Percentiles rank a stretch among this genome's conserved stretches.
Evolutionary conservation across 225 moss, liverwort and hornwort species (phyloP).

Genomic region (Straminergon stramineum): DNA sequence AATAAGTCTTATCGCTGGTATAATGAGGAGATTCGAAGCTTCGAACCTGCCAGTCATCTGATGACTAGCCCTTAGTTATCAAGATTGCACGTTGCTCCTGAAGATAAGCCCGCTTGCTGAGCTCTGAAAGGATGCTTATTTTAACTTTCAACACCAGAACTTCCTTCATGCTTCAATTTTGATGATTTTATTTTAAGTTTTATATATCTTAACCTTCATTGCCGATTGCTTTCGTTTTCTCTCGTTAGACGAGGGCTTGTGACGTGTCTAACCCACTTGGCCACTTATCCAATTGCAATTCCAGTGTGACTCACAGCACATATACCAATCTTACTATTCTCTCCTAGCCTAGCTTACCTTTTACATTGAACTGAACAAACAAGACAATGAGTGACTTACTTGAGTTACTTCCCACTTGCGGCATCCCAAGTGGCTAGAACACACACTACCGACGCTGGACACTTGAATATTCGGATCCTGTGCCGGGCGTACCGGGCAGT

Average conservation of each 20-base stretch:
- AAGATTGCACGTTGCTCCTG: background rate
- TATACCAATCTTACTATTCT: background rate
- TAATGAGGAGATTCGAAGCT: background rate
- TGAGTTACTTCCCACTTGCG: background rate
- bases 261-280: background rate
- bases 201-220: background rate
- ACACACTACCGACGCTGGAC: background rate
- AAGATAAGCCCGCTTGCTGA: background rate
- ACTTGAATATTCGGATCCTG: background rate
- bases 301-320: background rate
- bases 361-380: background rate
- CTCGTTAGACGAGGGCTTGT: background rate
- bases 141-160: background rate
- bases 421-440: background rate
- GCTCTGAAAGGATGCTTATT: too few species aligned
- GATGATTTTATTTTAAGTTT: background rate
- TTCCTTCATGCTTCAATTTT: background rate
- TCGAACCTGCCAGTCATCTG: background rate
- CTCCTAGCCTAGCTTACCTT: background rate
- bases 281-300: background rate
- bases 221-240: background rate
- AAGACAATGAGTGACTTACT: background rate
- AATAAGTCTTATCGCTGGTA: background rate
- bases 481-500: background rate
- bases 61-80: background rate